Evolutionary conservation across 2,329 filamentous ascomycete species (phyloP).

Genomic region (Fusarium camptoceras): DNA sequence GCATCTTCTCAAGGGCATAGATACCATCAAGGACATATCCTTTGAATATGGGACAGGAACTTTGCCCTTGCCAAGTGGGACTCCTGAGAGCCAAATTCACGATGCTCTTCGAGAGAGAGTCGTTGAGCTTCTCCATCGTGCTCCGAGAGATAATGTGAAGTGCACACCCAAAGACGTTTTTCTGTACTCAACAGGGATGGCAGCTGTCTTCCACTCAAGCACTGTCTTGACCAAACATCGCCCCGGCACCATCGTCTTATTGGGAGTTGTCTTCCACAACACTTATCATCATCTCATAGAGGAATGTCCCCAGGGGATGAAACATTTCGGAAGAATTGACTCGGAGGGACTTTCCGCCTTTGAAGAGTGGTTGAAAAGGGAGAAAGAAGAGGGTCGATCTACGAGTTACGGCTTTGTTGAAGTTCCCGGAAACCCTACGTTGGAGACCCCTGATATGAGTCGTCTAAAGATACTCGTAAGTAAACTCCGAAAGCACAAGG

Average conservation of each 20-base stretch:
- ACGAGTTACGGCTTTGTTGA: slow-evolving; percentile 64
- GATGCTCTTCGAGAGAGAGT: slow-evolving; percentile 55
- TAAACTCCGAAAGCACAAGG: slow-evolving; percentile 4
- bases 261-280: slow-evolving; percentile 65
- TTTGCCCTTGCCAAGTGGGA: slow-evolving; percentile 53
- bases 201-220: slow-evolving; percentile 59
- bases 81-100: slow-evolving; percentile 55
- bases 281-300: slow-evolving; percentile 62
- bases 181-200: slow-evolving; percentile 67
- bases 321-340: slow-evolving; percentile 61
- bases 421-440: slow-evolving; percentile 53
- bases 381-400: slow-evolving; percentile 52
- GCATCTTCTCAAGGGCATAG: slow-evolving; percentile 54
- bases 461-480: slow-evolving; percentile 56
- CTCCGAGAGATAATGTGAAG: slow-evolving; percentile 49
- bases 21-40: slow-evolving; percentile 51
- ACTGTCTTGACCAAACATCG: slow-evolving; percentile 52
- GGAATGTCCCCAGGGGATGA: slow-evolving; percentile 57
- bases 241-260: slow-evolving; percentile 54
- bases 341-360: slow-evolving; percentile 57
- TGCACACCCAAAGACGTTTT: slow-evolving; percentile 57
- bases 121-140: slow-evolving; percentile 55
- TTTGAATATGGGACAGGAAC: slow-evolving; percentile 34
- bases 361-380: slow-evolving; percentile 58
- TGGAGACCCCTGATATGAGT: slow-evolving; percentile 50